phyloP scores from a whole-genome alignment of 192 early-diverging fungal genomes.

The Coemansia sp. region DNA sequence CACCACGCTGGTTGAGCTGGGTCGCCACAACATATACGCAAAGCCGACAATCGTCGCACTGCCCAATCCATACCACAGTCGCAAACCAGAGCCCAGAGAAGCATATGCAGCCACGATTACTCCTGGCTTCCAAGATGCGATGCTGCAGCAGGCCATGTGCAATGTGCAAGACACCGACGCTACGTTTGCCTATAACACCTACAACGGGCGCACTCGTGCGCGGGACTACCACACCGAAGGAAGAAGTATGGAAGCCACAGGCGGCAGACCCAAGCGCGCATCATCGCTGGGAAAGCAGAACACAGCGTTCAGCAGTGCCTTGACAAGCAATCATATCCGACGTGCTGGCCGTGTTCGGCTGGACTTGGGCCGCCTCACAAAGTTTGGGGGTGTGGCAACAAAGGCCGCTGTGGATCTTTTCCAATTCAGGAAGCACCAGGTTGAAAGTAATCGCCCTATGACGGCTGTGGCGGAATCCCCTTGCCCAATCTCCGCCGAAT shows the following conservation, averaged over 20 bases:
- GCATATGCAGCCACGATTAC: background rate
- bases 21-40: conserved; percentile 11
- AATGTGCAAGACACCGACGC: background rate
- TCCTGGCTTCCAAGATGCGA: background rate
- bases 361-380: conserved; percentile 12
- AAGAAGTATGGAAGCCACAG: background rate
- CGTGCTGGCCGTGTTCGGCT: conserved; percentile 35
- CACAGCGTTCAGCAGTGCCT: background rate
- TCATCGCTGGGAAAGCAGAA: background rate
- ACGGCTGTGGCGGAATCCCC: background rate
- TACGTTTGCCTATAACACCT: background rate
- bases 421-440: conserved; percentile 7
- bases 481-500: background rate
- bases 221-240: background rate
- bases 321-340: conserved; percentile 16
- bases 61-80: background rate
- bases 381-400: conserved; percentile 17
- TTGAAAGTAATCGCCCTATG: background rate
- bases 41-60: conserved; percentile 16
- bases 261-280: background rate
- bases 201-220: background rate
- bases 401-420: conserved; percentile 14
- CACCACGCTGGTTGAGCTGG: conserved; percentile 14
- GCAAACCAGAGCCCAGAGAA: background rate
- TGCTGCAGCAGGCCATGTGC: background rate